Conservation (phyloP, 495 filamentous ascomycete species). For the Aspergillus conjunctus region DNA sequence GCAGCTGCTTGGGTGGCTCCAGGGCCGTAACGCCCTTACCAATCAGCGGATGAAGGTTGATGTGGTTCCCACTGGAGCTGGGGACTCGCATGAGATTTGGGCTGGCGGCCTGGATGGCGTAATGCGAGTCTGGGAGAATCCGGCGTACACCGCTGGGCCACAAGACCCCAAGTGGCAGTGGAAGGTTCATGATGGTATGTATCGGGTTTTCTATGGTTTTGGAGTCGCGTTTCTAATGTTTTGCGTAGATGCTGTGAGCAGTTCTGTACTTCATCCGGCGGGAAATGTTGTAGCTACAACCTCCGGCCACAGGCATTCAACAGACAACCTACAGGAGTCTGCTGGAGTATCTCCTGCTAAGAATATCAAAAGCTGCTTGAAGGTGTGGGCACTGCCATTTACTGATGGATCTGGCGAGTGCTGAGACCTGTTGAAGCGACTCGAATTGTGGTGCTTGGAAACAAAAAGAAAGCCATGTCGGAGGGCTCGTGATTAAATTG, state of each 20-base stretch:
- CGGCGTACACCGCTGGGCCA: conserved; percentile 55
- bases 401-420: conserved; percentile 2
- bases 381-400: conserved; percentile 60
- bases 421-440: too few relatives aligned
- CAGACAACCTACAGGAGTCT: conserved; percentile 22
- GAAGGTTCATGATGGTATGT: conserved; percentile 56
- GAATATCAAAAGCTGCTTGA: conserved; percentile 59
- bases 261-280: conserved; percentile 64
- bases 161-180: conserved; percentile 60
- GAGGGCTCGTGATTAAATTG: too few relatives aligned
- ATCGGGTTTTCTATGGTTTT: background rate
- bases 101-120: conserved; percentile 78
- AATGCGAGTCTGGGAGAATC: conserved; percentile 74
- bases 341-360: background rate
- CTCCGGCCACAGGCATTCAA: conserved; percentile 59
- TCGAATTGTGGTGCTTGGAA: too few relatives aligned
- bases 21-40: conserved; percentile 67
- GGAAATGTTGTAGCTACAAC: conserved; percentile 74
- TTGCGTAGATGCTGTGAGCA: conserved; percentile 57
- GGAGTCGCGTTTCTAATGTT: conserved; percentile 19
- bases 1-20: conserved; percentile 67
- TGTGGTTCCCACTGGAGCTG: conserved; percentile 48
- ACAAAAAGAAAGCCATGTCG: too few relatives aligned
- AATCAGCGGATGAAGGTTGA: conserved; percentile 82
- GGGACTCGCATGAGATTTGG: conserved; percentile 73